Evolutionary conservation across 2,329 filamentous ascomycete species (phyloP).

Genomic region (Aspergillus sp.): DNA sequence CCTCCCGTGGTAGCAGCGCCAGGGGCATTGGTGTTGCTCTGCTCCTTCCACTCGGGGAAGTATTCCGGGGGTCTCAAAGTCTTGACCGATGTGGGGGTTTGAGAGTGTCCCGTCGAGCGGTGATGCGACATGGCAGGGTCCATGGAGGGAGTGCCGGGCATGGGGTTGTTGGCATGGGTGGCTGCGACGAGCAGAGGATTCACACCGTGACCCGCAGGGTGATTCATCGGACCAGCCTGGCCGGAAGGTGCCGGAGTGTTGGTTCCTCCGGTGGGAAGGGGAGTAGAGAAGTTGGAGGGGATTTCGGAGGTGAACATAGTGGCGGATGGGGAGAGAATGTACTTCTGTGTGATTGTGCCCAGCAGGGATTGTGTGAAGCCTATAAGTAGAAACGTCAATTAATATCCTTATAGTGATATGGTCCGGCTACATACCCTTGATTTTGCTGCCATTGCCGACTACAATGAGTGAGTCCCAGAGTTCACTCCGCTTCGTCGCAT

Average conservation of each 20-base stretch:
- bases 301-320: conserved; percentile 98
- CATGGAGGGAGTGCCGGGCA: conserved; percentile 39
- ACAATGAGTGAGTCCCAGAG: conserved; percentile 93
- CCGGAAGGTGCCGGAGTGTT: conserved; percentile 67
- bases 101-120: conserved; percentile 64
- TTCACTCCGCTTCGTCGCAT: conserved; percentile 78
- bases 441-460: conserved; percentile 78
- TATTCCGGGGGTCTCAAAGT: conserved; percentile 77
- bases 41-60: conserved; percentile 86
- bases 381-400: conserved; percentile 19
- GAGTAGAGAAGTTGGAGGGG: conserved; percentile 89
- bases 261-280: conserved; percentile 84
- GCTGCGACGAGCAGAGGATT: conserved; percentile 92
- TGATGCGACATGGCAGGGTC: conserved; percentile 47
- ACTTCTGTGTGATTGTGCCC: conserved; percentile 74
- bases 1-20: conserved; percentile 48
- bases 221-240: conserved; percentile 54
- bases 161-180: conserved; percentile 56
- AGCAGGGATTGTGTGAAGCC: conserved; percentile 90
- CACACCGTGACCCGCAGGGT: conserved; percentile 64
- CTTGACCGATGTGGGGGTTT: conserved; percentile 84
- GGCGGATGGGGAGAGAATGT: conserved; percentile 87
- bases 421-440: conserved; percentile 52
- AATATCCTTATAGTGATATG: background rate
- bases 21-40: conserved; percentile 45